These are phyloP conservation scores for Psilocybe azurescens DNA, from an alignment of 768 basidiomycete species.

Conservation along the genomic window DNA sequence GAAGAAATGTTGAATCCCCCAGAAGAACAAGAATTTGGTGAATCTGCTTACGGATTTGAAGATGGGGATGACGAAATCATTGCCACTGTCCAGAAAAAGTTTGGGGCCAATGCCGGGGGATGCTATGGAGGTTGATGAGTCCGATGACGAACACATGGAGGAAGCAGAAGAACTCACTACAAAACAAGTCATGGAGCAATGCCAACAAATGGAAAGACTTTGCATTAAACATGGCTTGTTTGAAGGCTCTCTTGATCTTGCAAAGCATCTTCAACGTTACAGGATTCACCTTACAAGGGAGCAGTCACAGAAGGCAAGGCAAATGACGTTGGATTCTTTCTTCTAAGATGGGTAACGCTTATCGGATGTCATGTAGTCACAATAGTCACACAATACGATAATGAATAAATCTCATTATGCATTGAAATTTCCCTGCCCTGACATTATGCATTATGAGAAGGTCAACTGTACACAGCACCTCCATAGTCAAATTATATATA, in stretches of 20 bases:
- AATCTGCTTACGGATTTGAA: constrained; percentile 1
- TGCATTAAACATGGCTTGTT: background rate
- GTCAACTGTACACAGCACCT: background rate
- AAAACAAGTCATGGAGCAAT: background rate
- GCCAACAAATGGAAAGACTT: background rate
- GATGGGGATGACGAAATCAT: background rate
- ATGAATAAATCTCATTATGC: background rate
- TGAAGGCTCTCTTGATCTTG: background rate
- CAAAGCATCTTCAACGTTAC: background rate
- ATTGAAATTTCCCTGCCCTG: background rate
- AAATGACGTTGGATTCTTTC: background rate
- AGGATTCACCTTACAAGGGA: background rate
- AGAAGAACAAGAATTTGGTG: constrained; percentile 2
- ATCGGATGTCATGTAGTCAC: background rate
- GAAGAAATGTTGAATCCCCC: constrained; percentile 5
- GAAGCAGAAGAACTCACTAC: background rate
- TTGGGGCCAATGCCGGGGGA: background rate
- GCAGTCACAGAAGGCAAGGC: background rate
- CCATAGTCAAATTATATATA: too few relatives aligned
- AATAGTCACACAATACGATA: background rate
- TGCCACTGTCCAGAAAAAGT: background rate
- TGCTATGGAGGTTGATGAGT: background rate
- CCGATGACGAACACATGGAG: background rate
- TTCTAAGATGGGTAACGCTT: background rate
- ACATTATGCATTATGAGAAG: background rate